Conservation (phyloP, 23 red algal species). For the Gracilaria vermiculophylla region DNA sequence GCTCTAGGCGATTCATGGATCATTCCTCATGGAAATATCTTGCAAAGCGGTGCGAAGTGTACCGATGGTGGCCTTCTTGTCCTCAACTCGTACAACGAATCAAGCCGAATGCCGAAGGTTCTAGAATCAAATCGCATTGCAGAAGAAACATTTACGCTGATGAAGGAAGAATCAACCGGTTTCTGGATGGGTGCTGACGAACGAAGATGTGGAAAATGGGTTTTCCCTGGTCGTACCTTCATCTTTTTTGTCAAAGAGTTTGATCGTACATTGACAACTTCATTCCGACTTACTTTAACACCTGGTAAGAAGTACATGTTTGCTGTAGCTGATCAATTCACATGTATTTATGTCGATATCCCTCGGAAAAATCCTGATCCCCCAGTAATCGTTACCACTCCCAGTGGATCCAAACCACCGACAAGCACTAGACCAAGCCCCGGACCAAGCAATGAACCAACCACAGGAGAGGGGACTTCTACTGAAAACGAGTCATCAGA, state of each 20-base stretch:
- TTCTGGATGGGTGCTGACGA: constrained; percentile 59
- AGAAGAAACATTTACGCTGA: constrained; percentile 44
- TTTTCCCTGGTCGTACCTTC: constrained; percentile 29
- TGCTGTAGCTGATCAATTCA: constrained; percentile 26
- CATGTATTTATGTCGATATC: constrained; percentile 50
- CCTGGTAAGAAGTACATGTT: constrained; percentile 64
- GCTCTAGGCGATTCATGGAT: constrained; percentile 42
- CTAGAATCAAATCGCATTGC: constrained; percentile 39
- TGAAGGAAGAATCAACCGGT: constrained; percentile 46
- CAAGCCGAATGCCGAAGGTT: not conserved
- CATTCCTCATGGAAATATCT: constrained; percentile 36
- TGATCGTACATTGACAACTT: constrained; percentile 29
- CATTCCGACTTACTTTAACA: constrained; percentile 25
- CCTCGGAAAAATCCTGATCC: not conserved
- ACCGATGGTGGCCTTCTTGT: constrained; percentile 11
- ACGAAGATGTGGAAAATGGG: constrained; percentile 44
- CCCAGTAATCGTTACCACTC: constrained; percentile 5
- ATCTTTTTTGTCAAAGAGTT: constrained; percentile 52
- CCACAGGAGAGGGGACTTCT: not conserved
- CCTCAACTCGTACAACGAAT: constrained; percentile 29
- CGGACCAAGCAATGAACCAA: not conserved
- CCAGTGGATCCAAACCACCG: not conserved
- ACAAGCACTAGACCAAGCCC: not conserved
- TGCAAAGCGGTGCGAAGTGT: constrained; percentile 39
- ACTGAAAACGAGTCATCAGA: not conserved